Evolutionary conservation across 1,139 yeast species (phyloP).

Genomic region (Kodamaea anthophila): DNA sequence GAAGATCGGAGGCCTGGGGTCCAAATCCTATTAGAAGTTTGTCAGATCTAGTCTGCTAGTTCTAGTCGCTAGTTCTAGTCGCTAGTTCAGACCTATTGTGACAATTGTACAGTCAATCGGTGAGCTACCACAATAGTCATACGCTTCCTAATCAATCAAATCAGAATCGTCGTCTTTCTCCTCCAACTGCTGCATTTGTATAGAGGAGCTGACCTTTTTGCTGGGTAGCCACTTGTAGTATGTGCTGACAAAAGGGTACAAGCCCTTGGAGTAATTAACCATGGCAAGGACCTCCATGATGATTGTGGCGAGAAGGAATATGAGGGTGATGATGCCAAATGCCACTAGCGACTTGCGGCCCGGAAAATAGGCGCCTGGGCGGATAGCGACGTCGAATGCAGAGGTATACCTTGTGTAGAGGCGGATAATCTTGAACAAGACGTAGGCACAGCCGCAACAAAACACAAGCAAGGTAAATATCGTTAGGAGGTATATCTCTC

Average conservation of each 20-base stretch:
- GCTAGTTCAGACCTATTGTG: too few relatives aligned
- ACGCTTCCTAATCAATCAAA: conserved; percentile 4
- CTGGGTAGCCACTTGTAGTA: conserved; percentile 19
- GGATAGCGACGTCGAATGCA: conserved; percentile 14
- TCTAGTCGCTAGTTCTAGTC: too few relatives aligned
- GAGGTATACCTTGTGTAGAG: conserved; percentile 40
- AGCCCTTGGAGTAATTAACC: conserved; percentile 36
- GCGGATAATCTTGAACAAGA: conserved; percentile 44
- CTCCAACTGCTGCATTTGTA: conserved; percentile 1
- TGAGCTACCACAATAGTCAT: too few relatives aligned
- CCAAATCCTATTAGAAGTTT: too few relatives aligned
- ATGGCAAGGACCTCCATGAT: conserved; percentile 30
- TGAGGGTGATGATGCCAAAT: conserved; percentile 43
- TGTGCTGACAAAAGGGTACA: conserved; percentile 24
- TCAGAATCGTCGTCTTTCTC: conserved; percentile 5
- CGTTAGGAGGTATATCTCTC: conserved; percentile 30
- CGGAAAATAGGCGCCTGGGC: conserved; percentile 36
- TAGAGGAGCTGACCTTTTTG: not conserved
- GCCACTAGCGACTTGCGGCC: conserved; percentile 44
- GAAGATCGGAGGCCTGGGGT: too few relatives aligned
- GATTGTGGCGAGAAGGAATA: conserved; percentile 34
- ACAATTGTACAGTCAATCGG: too few relatives aligned
- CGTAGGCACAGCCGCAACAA: conserved; percentile 43
- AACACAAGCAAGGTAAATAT: conserved; percentile 26
- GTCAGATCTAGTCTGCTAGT: too few relatives aligned